Percentiles rank a stretch among this genome's conserved stretches.
Conservation (phyloP, 2,329 filamentous ascomycete species). For the Pseudogymnoascus sp. region DNA sequence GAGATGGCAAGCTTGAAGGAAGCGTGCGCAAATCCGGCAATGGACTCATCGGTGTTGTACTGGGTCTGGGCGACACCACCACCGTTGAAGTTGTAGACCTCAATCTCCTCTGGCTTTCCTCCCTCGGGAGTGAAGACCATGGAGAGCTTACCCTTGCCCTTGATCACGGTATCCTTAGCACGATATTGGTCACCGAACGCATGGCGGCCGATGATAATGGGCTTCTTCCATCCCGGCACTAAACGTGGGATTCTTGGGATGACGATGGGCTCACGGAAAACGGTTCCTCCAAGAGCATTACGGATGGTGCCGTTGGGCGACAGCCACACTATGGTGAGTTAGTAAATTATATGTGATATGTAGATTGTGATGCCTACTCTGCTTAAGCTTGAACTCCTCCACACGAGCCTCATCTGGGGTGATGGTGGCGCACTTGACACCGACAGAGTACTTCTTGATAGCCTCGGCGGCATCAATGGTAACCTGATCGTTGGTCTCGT, state of each 20-base stretch:
- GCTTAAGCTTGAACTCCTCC: constrained; percentile 96
- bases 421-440: constrained; percentile 99
- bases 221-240: constrained; percentile 95
- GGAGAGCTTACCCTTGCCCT: constrained; percentile 76
- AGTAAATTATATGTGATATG: constrained; percentile 9
- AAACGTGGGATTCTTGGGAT: constrained; percentile 88
- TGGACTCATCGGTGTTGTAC: constrained; percentile 98
- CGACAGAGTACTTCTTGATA: constrained; percentile 97
- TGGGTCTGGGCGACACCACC: constrained; percentile 89
- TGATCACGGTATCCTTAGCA: constrained; percentile 81
- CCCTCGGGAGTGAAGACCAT: constrained; percentile 90
- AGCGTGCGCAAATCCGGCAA: constrained; percentile 87
- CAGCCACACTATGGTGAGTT: constrained; percentile 68
- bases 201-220: constrained; percentile 97
- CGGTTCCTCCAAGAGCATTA: constrained; percentile 75
- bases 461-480: constrained; percentile 91
- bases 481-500: constrained; percentile 93
- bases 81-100: constrained; percentile 82
- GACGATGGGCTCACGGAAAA: constrained; percentile 98
- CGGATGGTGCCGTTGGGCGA: constrained; percentile 89
- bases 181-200: constrained; percentile 98
- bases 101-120: constrained; percentile 72
- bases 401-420: constrained; percentile 95
- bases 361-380: constrained; percentile 54
- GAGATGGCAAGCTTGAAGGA: constrained; percentile 90